phyloP scores from a whole-genome alignment of 2,329 filamentous ascomycete species.

The Aspergillus chevalieri region DNA sequence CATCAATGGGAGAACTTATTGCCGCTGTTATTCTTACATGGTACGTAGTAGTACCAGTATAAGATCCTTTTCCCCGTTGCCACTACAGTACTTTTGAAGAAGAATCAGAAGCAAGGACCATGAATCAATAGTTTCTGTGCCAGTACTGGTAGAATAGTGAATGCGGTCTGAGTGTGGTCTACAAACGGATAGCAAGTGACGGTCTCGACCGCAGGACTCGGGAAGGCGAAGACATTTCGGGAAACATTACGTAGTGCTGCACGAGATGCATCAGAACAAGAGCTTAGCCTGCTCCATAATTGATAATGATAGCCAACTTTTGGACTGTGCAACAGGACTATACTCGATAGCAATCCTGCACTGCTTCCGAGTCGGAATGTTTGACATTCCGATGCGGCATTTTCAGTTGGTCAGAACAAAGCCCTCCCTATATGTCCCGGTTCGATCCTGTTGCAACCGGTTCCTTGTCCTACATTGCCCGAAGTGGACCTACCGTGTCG shows the following conservation, averaged over 20 bases:
- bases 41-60: too few species aligned
- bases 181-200: background rate
- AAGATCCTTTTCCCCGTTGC: background rate
- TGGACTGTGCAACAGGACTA: too few species aligned
- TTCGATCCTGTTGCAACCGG: background rate
- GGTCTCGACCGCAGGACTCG: background rate
- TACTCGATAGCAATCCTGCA: too few species aligned
- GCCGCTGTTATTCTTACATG: slow-evolving; percentile 17
- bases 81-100: background rate
- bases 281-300: too few species aligned
- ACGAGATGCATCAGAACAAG: background rate
- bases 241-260: background rate
- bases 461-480: background rate
- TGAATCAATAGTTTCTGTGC: too few species aligned
- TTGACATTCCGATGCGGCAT: background rate
- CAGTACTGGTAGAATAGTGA: too few species aligned
- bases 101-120: background rate
- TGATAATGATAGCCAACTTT: too few species aligned
- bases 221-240: slow-evolving; percentile 1
- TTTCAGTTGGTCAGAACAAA: background rate
- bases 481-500: background rate
- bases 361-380: background rate
- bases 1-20: slow-evolving; percentile 27
- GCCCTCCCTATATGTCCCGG: too few species aligned
- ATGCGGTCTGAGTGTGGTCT: background rate